Evolutionary conservation across 2,329 filamentous ascomycete genomes (phyloP).

Genomic region (Trichoderma sp.): DNA sequence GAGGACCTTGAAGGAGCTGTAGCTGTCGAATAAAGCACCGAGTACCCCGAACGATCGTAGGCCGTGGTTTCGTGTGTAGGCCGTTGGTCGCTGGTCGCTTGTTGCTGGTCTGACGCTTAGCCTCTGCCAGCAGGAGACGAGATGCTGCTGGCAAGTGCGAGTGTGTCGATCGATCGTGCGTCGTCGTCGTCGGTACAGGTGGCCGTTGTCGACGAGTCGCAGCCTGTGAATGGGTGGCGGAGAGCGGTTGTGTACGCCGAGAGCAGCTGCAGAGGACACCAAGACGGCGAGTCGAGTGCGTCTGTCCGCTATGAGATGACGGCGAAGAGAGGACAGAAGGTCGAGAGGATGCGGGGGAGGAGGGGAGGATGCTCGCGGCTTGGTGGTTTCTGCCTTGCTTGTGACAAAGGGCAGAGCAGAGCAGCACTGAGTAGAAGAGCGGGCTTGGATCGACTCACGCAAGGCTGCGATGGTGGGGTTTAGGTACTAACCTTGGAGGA

Average conservation of each 20-base stretch:
- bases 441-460: not conserved
- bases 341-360: not conserved
- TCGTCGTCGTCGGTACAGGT: not conserved
- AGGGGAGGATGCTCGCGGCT: not conserved
- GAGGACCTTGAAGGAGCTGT: slow-evolving; percentile 1
- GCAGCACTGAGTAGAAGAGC: not conserved
- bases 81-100: not conserved
- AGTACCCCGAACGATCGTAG: not conserved
- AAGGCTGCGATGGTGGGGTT: slow-evolving; percentile 26
- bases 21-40: slow-evolving; percentile 7
- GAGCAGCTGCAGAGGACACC: not conserved
- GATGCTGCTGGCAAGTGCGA: not conserved
- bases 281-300: not conserved
- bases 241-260: not conserved
- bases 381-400: not conserved
- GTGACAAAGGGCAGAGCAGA: not conserved
- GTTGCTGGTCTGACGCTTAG: not conserved
- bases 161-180: not conserved
- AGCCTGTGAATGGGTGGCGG: not conserved
- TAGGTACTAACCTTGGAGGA: not conserved
- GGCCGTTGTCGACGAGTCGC: not conserved
- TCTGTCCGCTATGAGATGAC: not conserved
- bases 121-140: slow-evolving; percentile 12
- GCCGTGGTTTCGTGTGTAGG: not conserved
- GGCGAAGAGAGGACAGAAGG: not conserved